Base-by-base conservation (phyloP, 441 rosid genomes). In the Euphorbia schlechtendalii region DNA sequence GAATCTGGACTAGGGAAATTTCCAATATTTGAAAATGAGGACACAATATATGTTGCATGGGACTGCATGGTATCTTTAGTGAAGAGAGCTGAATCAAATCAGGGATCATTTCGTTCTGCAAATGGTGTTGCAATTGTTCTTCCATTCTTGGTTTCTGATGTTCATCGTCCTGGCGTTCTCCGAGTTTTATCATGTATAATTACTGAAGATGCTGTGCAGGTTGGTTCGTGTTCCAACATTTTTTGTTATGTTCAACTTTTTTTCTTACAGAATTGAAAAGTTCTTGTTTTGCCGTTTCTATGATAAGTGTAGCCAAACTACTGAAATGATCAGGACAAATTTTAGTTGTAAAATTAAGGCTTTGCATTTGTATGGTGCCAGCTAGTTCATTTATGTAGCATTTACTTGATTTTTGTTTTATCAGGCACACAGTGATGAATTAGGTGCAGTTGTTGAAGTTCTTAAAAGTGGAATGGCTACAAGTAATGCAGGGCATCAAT, bases 401-500 rank as follows among this genome's bases (percentile, higher is more conserved):
- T 60, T 49, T 9, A 36, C 48, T 57, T 14, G 3, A 62, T 68
- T 65, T 63, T 48, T 63, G 53, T 65, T 79, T 66, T 75, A 56
- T 69, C 84, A 96, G 99, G 88, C 71, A 68, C 97, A 96, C 86
- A 78, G 89, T 72, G 99, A 96, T 71, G 99, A 96, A 73, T 72
- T 96, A 76, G 89, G 96, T 38, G 87, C 82, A 25, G 86, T 96
- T 76, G 87, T 96, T 68, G 98, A 96, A 78, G 85, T 93, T 83
- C 83, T 96, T 63, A 96, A 96, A 85, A 86, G 99, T 74, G 98
- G 99, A 78, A 96, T 96, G 94, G 96, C 90, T 71, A 90, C 95
- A 71, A 84, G 98, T 78, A 80, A 81, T 45, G 79, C 85, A 54
- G 99, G 99, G 71, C 82, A 89, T 82, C 99, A 93, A 63, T 90